A percentile compares a stretch with the other conserved stretches of the same genome.
Conservation (phyloP, 1,284 basidiomycete genomes). For the Cutaneotrichosporon sp. region DNA sequence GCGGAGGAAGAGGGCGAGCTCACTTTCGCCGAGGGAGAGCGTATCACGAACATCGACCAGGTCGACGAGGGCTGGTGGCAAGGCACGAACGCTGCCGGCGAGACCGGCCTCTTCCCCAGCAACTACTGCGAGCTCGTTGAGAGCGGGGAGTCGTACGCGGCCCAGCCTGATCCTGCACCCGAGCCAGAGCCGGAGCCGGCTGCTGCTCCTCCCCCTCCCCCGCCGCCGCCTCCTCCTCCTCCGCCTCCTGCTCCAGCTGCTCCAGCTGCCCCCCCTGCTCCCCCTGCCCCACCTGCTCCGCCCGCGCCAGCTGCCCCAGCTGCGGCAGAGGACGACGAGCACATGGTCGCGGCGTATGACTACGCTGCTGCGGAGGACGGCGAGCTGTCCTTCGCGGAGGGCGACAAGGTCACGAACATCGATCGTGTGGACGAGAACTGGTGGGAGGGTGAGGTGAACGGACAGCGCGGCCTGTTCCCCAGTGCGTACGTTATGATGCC, state of each 20-base stretch:
- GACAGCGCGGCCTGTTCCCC: conserved; percentile 73
- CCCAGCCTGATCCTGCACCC: conserved; percentile 24
- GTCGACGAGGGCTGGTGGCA: conserved; percentile 81
- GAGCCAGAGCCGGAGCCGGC: conserved; percentile 45
- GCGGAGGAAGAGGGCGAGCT: conserved; percentile 66
- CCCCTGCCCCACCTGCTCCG: conserved; percentile 36
- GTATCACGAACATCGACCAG: conserved; percentile 74
- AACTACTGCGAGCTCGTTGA: conserved; percentile 73
- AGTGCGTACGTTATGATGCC: conserved; percentile 26
- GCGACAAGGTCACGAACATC: conserved; percentile 63
- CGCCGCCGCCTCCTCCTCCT: conserved; percentile 34
- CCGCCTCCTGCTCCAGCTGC: conserved; percentile 38
- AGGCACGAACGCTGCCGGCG: conserved; percentile 62
- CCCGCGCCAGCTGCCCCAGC: conserved; percentile 27
- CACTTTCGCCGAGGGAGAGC: conserved; percentile 69
- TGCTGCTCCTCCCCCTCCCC: conserved; percentile 23
- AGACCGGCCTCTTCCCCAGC: conserved; percentile 62
- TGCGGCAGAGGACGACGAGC: conserved; percentile 15
- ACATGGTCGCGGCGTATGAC: conserved; percentile 36
- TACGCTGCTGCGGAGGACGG: conserved; percentile 85
- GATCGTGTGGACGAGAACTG: conserved; percentile 63
- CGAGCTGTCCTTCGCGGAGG: conserved; percentile 77
- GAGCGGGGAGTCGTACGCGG: conserved; percentile 40
- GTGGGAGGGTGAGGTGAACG: conserved; percentile 75
- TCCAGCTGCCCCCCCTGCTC: conserved; percentile 32